Evolutionary conservation across 2,329 filamentous ascomycete species (phyloP), one percentile per base, ranked within the genome.

Genomic region (Annulohypoxylon truncatum): DNA sequence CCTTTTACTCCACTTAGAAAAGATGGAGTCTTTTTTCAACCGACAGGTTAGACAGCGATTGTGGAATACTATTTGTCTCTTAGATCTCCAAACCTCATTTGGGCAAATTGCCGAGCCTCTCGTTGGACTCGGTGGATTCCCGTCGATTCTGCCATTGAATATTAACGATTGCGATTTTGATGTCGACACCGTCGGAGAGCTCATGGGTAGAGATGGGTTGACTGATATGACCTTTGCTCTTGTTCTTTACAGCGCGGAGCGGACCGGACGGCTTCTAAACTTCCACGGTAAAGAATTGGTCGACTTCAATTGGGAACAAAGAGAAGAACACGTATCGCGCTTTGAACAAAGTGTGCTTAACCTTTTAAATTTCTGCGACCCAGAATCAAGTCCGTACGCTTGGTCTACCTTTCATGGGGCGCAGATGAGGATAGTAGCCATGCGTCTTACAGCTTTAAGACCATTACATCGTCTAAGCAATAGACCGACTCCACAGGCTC

Each of bases 341-440:
- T 72, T 75, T 42, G 70, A 75, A 33, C 40, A 73, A 24, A 29
- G 66, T 4, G 51, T 61, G 3, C 55, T 67, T 3, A 44, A 48
- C 10, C 65, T 77, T n/a, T 46, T 74, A 7, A 65, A 71, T n/a
- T 70, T 70, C 38, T 76, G 76, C 46, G 74, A 78, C 42, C 75
- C 75, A 2, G 71, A 75, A 7, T 52, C 73, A 15, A 74, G 67
- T 18, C 13, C 58, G 2, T 76, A 74, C 48, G 74, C 75, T 3
- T 77, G 76, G 76, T 75, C 75, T 35, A 69, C 71, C 6, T 75
- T 71, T 42, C 72, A 77, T 54, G 66, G 68, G 20, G 64, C 74
- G 0, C 74, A 74, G 6, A 71, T 65, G 12, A 28, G 73, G 8
- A 51, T 72, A 15, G 65, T 73, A n/a, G 60, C 61, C 2, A 66